Evolutionary conservation across 192 early-diverging fungal species (phyloP), one percentile per base, ranked within the genome.

Genomic region (Entomortierella beljakovae): DNA sequence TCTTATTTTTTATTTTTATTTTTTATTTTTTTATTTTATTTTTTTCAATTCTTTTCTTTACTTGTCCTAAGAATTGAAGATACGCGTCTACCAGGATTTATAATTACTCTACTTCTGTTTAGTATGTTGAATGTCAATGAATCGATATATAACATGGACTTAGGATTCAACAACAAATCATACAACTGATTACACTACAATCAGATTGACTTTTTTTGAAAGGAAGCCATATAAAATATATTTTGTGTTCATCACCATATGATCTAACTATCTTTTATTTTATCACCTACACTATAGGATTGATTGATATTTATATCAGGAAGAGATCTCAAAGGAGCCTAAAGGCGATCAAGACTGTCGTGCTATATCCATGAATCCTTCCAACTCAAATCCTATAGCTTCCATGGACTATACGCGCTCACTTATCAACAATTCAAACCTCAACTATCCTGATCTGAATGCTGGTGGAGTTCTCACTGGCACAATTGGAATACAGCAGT

Each of bases 61-160:
- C 15, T 46, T 20, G 20, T 46, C 20, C 43, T 46, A n/a, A n/a
- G n/a, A n/a, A n/a, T 46, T 46, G 15, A 16, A 46, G 20, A 11
- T 20, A 46, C 43, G 43, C 43, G 43, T 46, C 43, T 46, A 15
- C 20, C 15, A 11, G 43, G 43, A 20, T 20, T 46, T 20, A 20
- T 46, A 20, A 46, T 11, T 46, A 46, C n/a, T n/a, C n/a, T n/a
- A 46, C 43, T 11, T 3, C 43, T 20, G 20, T 16, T 42, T 26
- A 25, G 28, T 26, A 53, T 53, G 51, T 53, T 53, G 23, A 53
- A 53, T 53, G 51, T n/a, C 9, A 53, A n/a, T 28, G 51, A 53
- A 9, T 53, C 23, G 3, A 53, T 13, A 26, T 6, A 25, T 2
- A 3, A 53, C 23, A 9, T 26, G n/a, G n/a, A 16, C 51, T 53